Evolutionary conservation across 2,329 filamentous ascomycete genomes (phyloP).

Genomic region (Aschersonia sp.): DNA sequence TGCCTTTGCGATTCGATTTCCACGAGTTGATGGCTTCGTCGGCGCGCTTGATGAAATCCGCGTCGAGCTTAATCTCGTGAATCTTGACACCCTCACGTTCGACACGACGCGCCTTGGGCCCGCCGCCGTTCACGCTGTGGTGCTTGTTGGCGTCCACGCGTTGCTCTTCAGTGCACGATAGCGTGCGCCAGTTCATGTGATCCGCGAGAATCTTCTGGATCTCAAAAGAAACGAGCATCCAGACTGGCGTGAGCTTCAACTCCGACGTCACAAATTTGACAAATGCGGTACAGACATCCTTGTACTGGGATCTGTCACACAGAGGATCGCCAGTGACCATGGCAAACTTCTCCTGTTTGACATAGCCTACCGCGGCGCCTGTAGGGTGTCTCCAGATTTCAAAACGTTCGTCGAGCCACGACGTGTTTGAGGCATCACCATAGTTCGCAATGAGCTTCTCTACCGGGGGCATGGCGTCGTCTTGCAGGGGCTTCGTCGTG

Average conservation of each 20-base stretch:
- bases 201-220: slow-evolving; percentile 68
- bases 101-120: slow-evolving; percentile 65
- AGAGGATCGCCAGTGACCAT: slow-evolving; percentile 81
- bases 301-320: slow-evolving; percentile 66
- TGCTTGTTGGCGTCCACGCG: slow-evolving; percentile 66
- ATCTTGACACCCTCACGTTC: slow-evolving; percentile 77
- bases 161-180: slow-evolving; percentile 81
- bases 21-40: slow-evolving; percentile 66
- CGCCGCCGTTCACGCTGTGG: slow-evolving; percentile 39
- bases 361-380: slow-evolving; percentile 75
- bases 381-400: slow-evolving; percentile 76
- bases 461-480: slow-evolving; percentile 51
- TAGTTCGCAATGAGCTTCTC: slow-evolving; percentile 91
- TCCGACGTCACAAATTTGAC: slow-evolving; percentile 62
- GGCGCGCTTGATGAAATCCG: slow-evolving; percentile 54
- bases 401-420: slow-evolving; percentile 82
- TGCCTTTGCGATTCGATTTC: slow-evolving; percentile 65
- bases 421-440: slow-evolving; percentile 85
- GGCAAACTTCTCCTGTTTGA: slow-evolving; percentile 59
- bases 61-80: slow-evolving; percentile 53
- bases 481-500: slow-evolving; percentile 38
- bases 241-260: slow-evolving; percentile 59
- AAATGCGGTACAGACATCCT: slow-evolving; percentile 58
- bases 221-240: slow-evolving; percentile 72
- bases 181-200: slow-evolving; percentile 73